Conservation (phyloP, 305 asterid species). For the Rubia tinctorum region DNA sequence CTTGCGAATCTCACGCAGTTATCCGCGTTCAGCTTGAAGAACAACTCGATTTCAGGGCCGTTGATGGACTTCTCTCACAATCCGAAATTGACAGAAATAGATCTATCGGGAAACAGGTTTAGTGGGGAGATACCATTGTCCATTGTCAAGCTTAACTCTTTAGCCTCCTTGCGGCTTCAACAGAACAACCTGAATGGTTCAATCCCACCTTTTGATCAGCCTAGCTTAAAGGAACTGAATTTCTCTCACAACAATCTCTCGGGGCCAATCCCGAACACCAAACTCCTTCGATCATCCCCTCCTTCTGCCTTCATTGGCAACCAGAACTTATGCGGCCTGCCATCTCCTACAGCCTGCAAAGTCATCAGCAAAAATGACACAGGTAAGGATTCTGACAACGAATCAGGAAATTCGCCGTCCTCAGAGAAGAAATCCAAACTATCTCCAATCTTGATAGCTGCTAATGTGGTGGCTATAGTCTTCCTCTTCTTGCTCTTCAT, state of each 20-base stretch:
- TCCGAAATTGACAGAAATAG: constrained; percentile 36
- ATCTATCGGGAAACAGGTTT: constrained; percentile 50
- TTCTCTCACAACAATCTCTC: constrained; percentile 56
- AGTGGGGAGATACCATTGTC: constrained; percentile 44
- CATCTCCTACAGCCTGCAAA: constrained; percentile 29
- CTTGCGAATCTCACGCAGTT: constrained; percentile 47
- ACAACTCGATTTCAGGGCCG: constrained; percentile 48
- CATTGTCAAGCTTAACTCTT: constrained; percentile 31
- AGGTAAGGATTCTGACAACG: background rate
- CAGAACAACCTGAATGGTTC: constrained; percentile 44
- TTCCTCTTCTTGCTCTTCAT: constrained; percentile 44
- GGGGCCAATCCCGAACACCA: constrained; percentile 47
- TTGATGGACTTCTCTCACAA: constrained; percentile 45
- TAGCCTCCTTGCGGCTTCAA: constrained; percentile 54
- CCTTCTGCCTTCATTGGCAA: constrained; percentile 36
- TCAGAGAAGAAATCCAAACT: constrained; percentile 17
- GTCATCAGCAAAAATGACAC: background rate
- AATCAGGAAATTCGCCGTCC: constrained; percentile 23
- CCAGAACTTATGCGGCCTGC: constrained; percentile 48
- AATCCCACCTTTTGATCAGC: constrained; percentile 44
- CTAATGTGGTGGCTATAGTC: constrained; percentile 31
- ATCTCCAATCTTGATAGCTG: constrained; percentile 32
- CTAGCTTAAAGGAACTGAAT: constrained; percentile 41
- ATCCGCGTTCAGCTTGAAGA: constrained; percentile 47
- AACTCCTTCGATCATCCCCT: constrained; percentile 31